Conservation (phyloP, 2,329 filamentous ascomycete species). For the Trichoderma atroviride region DNA sequence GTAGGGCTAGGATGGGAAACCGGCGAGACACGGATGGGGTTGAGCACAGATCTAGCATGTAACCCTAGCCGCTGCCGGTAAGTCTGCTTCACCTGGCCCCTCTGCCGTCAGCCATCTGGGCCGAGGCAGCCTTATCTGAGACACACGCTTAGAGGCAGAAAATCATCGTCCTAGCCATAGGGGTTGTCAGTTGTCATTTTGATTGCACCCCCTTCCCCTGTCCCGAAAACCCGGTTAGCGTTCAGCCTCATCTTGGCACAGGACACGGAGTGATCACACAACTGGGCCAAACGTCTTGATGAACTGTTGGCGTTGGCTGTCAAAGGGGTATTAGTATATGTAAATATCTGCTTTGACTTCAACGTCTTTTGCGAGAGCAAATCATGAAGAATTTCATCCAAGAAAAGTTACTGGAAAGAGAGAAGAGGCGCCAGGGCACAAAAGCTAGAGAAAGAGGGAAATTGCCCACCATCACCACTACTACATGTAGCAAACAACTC, state of each 20-base stretch:
- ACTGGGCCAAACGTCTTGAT: not conserved
- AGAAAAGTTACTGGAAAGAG: no score
- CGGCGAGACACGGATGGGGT: not conserved
- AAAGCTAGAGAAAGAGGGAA: not conserved
- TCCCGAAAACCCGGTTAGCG: not conserved
- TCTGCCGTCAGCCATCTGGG: not conserved
- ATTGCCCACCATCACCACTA: not conserved
- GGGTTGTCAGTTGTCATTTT: not conserved
- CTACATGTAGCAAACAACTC: not conserved
- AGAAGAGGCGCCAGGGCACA: not conserved
- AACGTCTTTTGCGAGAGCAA: no score
- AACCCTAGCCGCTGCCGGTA: not conserved
- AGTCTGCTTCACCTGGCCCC: not conserved
- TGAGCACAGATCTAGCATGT: not conserved
- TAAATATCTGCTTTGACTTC: not conserved
- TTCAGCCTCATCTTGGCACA: constrained; percentile 12
- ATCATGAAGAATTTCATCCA: no score
- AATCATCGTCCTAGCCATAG: not conserved
- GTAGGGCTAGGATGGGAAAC: not conserved
- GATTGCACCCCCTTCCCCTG: constrained; percentile 1
- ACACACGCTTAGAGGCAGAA: not conserved
- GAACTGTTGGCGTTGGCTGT: not conserved
- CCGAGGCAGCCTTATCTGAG: not conserved
- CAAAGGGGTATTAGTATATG: not conserved
- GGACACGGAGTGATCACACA: not conserved